phyloP scores from a whole-genome alignment of 345 rosid genomes.

The Lepidium africanum region DNA sequence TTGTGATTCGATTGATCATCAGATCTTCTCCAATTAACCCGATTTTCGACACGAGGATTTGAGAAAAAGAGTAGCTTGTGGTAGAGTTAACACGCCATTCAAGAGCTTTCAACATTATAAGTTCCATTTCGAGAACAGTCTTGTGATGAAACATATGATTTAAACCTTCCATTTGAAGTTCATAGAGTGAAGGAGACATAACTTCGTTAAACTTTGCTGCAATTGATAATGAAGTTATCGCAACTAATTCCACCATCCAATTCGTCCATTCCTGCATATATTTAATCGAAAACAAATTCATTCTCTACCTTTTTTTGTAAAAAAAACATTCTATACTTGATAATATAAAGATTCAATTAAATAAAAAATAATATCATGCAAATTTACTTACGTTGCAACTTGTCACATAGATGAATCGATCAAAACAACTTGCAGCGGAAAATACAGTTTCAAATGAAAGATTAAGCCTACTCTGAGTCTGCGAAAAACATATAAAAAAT shows the following conservation, averaged over 20 bases:
- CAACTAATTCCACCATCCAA: slow-evolving; percentile 65
- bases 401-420: slow-evolving; percentile 13
- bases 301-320: too few relatives aligned
- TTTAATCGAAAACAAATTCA: neutral
- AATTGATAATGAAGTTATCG: slow-evolving; percentile 56
- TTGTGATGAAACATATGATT: slow-evolving; percentile 46
- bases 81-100: slow-evolving; percentile 56
- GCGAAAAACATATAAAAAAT: neutral
- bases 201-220: slow-evolving; percentile 63
- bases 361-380: too few relatives aligned
- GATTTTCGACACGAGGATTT: slow-evolving; percentile 24
- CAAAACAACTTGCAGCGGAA: slow-evolving; percentile 16
- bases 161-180: slow-evolving; percentile 59
- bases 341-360: neutral
- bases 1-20: slow-evolving; percentile 22
- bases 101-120: slow-evolving; percentile 38
- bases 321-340: too few relatives aligned
- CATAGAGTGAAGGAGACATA: slow-evolving; percentile 35
- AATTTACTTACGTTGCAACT: slow-evolving; percentile 39
- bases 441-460: slow-evolving; percentile 15
- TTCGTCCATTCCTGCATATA: slow-evolving; percentile 46
- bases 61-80: slow-evolving; percentile 46
- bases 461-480: neutral
- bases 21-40: neutral
- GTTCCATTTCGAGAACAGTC: slow-evolving; percentile 57